These are phyloP conservation scores for Stenogyne calaminthoides DNA, from an alignment of 305 asterid species.

Conservation along the genomic window DNA sequence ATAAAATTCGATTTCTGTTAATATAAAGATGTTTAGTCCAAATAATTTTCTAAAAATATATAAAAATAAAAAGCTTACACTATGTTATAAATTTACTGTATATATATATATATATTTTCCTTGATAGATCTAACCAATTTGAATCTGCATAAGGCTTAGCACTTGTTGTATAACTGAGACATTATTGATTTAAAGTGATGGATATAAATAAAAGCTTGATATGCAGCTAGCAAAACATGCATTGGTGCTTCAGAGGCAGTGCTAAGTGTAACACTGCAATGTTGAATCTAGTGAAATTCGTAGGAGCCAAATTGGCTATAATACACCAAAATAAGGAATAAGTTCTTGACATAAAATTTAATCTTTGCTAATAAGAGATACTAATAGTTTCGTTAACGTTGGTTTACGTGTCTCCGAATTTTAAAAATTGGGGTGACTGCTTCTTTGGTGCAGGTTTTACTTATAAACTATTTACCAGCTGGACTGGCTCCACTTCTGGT, in stretches of 20 bases:
- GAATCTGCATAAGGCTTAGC: too few species aligned
- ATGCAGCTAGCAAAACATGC: too few species aligned
- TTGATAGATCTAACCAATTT: too few species aligned
- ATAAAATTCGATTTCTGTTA: too few species aligned
- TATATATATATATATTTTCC: too few species aligned
- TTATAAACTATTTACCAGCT: slow-evolving; percentile 38
- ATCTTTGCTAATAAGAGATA: neutral
- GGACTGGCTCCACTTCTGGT: slow-evolving; percentile 66
- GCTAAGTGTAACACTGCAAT: slow-evolving; percentile 64
- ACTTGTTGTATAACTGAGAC: too few species aligned
- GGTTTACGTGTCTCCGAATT: slow-evolving; percentile 1
- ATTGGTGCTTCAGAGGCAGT: slow-evolving; percentile 65
- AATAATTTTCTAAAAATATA: too few species aligned
- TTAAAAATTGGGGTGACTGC: neutral
- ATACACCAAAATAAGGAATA: neutral
- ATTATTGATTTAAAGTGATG: too few species aligned
- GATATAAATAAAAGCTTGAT: too few species aligned
- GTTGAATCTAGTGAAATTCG: slow-evolving; percentile 51
- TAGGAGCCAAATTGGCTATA: slow-evolving; percentile 50
- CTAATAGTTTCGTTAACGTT: neutral
- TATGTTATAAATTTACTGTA: too few species aligned
- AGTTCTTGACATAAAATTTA: neutral
- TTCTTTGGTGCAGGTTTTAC: neutral
- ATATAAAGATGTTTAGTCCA: too few species aligned
- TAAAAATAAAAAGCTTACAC: too few species aligned